A percentile compares a stretch with the other conserved stretches of the same genome.
Conservation (phyloP, 495 filamentous ascomycete species). For the Lineolata rhizophorae region DNA sequence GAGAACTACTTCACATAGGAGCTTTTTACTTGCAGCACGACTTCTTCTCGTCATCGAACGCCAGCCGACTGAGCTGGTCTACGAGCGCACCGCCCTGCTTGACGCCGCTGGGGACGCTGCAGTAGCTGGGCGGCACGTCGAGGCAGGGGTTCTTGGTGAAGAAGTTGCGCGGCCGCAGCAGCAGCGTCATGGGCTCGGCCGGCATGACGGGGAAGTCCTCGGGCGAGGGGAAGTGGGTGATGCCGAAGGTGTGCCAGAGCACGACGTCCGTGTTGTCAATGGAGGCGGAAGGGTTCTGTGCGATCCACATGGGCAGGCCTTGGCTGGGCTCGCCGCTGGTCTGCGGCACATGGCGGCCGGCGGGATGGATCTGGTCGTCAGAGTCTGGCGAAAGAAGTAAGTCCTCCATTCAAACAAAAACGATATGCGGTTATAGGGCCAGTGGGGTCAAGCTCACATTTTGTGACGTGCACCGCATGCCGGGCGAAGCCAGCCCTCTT, state of each 20-base stretch:
- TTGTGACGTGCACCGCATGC: conserved; percentile 81
- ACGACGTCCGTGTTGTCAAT: conserved; percentile 79
- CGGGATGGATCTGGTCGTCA: conserved; percentile 77
- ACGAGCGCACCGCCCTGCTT: conserved; percentile 17
- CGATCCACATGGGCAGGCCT: conserved; percentile 68
- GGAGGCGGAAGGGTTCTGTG: conserved; percentile 39
- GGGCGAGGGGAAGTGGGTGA: conserved; percentile 78
- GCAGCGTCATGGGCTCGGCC: conserved; percentile 66
- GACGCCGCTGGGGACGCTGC: conserved; percentile 39
- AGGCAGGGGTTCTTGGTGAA: conserved; percentile 68
- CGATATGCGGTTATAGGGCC: background rate
- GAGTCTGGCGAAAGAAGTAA: conserved; percentile 28
- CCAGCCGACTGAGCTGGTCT: conserved; percentile 14
- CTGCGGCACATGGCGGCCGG: conserved; percentile 84
- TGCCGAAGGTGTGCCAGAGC: conserved; percentile 90
- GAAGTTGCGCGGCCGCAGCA: conserved; percentile 73
- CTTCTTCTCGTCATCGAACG: conserved; percentile 15
- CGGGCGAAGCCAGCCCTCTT: conserved; percentile 82
- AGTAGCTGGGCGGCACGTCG: conserved; percentile 68
- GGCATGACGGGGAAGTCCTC: conserved; percentile 97
- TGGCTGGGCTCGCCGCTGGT: conserved; percentile 65
- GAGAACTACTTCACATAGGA: too few species aligned
- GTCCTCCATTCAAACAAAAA: background rate
- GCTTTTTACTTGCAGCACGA: too few species aligned
- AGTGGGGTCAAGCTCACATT: conserved; percentile 34